Evolutionary conservation across 176 grass and related monocot genomes (phyloP).

Genomic region (Pharus latifolius): DNA sequence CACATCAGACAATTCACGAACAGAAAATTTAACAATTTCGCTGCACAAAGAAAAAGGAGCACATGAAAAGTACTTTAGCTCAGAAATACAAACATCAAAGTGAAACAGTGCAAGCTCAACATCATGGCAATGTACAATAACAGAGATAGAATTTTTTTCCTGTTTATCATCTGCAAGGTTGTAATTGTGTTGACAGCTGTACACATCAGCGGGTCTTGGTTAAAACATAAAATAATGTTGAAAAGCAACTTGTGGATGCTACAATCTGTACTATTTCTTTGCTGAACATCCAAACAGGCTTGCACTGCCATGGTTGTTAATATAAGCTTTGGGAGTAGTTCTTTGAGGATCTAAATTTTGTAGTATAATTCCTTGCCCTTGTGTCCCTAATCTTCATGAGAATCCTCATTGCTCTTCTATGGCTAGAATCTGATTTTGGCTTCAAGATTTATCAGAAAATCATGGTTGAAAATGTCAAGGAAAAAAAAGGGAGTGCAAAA

Average conservation of each 20-base stretch:
- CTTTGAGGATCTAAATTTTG: not conserved
- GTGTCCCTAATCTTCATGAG: not conserved
- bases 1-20: constrained; percentile 57
- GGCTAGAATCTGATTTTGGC: not conserved
- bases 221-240: too few species aligned
- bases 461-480: not conserved
- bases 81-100: constrained; percentile 15
- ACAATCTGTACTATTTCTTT: not conserved
- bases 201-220: too few species aligned
- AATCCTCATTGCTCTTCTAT: not conserved
- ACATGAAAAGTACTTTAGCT: not conserved
- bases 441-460: not conserved
- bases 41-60: constrained; percentile 41
- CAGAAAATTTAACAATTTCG: constrained; percentile 62
- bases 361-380: too few species aligned
- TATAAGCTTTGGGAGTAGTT: not conserved
- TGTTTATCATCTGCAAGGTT: too few species aligned
- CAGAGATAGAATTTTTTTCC: not conserved
- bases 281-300: not conserved
- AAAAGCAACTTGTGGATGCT: not conserved
- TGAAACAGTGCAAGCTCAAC: not conserved
- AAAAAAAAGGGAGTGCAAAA: not conserved
- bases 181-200: too few species aligned
- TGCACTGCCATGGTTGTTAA: not conserved
- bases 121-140: not conserved